These are phyloP conservation scores for Juglanconis juglandina DNA, from an alignment of 2,329 filamentous ascomycete species.

Conservation along the genomic window DNA sequence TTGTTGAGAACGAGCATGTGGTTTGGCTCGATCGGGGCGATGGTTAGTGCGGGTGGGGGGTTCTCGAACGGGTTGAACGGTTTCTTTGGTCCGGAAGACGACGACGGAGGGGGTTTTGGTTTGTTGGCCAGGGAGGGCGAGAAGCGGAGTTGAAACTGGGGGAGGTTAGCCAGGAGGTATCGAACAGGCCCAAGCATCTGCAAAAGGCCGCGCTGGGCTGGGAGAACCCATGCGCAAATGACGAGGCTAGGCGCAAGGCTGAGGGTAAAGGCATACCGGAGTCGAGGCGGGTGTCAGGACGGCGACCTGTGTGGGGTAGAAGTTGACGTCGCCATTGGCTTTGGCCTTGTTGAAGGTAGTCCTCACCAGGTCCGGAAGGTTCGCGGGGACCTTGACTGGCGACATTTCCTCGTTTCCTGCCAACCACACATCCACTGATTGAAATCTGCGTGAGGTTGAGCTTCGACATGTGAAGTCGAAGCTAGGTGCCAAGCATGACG, in stretches of 20 bases:
- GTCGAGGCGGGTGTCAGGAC: constrained; percentile 41
- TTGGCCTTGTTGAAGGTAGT: constrained; percentile 46
- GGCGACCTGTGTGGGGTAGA: constrained; percentile 52
- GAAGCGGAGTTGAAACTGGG: constrained; percentile 69
- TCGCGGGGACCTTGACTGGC: constrained; percentile 38
- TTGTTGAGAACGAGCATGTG: constrained; percentile 72
- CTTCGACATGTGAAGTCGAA: neutral
- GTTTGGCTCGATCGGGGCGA: constrained; percentile 46
- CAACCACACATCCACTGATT: neutral
- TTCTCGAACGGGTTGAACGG: constrained; percentile 63
- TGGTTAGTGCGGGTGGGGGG: constrained; percentile 52
- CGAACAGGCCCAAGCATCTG: neutral
- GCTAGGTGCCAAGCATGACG: constrained; percentile 2
- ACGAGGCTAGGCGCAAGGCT: neutral
- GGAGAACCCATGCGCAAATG: neutral
- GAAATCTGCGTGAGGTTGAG: neutral
- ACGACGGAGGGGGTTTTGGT: constrained; percentile 41
- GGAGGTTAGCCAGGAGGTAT: neutral
- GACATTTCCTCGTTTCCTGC: constrained; percentile 31
- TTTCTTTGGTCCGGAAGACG: constrained; percentile 29
- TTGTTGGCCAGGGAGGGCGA: constrained; percentile 67
- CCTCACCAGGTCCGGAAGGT: constrained; percentile 51
- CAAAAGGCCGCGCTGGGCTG: no score
- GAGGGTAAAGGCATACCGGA: constrained; percentile 34
- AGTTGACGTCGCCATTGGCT: constrained; percentile 46